Percentiles rank a stretch among this genome's conserved stretches.
Evolutionary conservation across 2,329 filamentous ascomycete species (phyloP).

Genomic region (Aspergillus pseudotamarii): DNA sequence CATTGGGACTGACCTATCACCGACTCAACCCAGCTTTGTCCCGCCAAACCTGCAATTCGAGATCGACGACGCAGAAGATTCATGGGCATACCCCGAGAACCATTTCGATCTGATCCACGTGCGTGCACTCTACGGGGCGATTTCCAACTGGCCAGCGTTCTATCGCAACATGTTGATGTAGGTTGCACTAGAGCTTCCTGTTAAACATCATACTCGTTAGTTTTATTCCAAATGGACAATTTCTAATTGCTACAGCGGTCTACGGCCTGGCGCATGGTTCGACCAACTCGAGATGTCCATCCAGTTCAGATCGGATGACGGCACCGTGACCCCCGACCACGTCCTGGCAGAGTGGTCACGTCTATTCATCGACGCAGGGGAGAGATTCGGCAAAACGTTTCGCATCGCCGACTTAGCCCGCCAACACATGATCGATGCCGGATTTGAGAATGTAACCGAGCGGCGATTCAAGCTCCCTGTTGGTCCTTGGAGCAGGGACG

Average conservation of each 20-base stretch:
- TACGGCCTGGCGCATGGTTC: constrained; percentile 29
- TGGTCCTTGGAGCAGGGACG: constrained; percentile 33
- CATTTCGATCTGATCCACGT: constrained; percentile 59
- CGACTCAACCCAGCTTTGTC: constrained; percentile 63
- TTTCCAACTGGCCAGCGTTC: constrained; percentile 26
- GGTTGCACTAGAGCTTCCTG: neutral
- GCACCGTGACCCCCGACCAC: constrained; percentile 26
- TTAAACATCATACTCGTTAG: neutral
- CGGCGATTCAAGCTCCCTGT: constrained; percentile 32
- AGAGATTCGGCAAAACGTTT: constrained; percentile 34
- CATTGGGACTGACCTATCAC: constrained; percentile 65
- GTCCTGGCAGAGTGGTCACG: constrained; percentile 29
- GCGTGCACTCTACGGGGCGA: constrained; percentile 27
- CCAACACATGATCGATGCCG: constrained; percentile 31
- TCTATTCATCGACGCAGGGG: constrained; percentile 32
- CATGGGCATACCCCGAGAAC: constrained; percentile 55
- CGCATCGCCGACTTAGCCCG: constrained; percentile 24
- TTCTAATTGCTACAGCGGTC: constrained; percentile 15
- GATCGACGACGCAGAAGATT: constrained; percentile 64
- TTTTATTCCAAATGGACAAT: neutral
- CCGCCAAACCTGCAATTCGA: constrained; percentile 71
- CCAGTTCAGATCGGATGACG: constrained; percentile 27
- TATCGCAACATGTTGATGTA: constrained; percentile 25
- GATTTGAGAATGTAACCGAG: constrained; percentile 34
- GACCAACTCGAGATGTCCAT: constrained; percentile 32